Conservation (phyloP, 805 yeast species). For the Saturnispora sanitii region DNA sequence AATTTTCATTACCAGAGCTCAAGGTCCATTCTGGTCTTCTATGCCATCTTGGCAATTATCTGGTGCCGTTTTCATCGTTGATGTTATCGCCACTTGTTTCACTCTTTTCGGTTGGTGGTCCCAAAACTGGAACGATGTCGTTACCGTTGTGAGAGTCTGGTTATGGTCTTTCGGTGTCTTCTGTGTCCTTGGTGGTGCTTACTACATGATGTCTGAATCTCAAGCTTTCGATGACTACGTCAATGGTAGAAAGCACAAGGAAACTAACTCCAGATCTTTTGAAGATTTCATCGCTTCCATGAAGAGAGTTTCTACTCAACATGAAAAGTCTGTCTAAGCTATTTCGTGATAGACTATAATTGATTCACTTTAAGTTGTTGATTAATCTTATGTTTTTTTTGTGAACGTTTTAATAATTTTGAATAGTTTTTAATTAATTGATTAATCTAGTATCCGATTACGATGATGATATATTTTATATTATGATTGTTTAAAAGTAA, state of each 20-base stretch:
- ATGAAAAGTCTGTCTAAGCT: conserved; percentile 60
- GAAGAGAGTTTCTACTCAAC: conserved; percentile 85
- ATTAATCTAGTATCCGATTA: not conserved
- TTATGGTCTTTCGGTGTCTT: conserved; percentile 93
- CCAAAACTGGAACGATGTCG: conserved; percentile 94
- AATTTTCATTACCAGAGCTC: conserved; percentile 93
- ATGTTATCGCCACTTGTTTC: conserved; percentile 86
- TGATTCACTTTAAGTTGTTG: too few species aligned
- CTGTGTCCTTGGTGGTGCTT: conserved; percentile 94
- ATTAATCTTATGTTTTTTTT: not conserved
- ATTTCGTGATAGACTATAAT: not conserved
- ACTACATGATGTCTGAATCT: conserved; percentile 83
- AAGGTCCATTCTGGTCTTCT: conserved; percentile 98
- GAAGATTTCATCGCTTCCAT: conserved; percentile 77
- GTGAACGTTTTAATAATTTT: too few species aligned
- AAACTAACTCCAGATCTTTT: conserved; percentile 50
- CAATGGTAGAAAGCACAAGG: conserved; percentile 70
- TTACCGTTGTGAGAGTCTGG: conserved; percentile 90
- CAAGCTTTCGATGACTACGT: conserved; percentile 72
- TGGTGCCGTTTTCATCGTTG: conserved; percentile 88
- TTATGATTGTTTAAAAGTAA: conserved; percentile 3
- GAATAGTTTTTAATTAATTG: not conserved
- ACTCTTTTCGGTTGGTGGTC: conserved; percentile 96
- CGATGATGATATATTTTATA: not conserved
- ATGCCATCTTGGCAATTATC: conserved; percentile 93